Base-by-base conservation (phyloP, 139 green algal species). In the Klebsormidium nitens region DNA sequence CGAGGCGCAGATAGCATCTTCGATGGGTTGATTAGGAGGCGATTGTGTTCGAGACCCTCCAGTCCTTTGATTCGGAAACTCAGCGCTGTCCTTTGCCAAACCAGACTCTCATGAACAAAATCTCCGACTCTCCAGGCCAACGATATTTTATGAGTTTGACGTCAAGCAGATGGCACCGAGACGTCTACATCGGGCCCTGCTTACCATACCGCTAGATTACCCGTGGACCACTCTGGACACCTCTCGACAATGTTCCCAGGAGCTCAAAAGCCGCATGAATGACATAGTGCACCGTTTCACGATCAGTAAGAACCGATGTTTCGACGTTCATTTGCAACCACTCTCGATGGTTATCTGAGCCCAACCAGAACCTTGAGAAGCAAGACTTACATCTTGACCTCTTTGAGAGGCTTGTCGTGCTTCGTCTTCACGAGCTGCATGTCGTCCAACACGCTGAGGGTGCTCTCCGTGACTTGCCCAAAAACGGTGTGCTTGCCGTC, bases 401-500 rank as follows among this genome's bases (percentile, higher is more conserved):
- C 11, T 14, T 50, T 50, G 42, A 50, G 11, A 14, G 42, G 42
- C 42, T 14, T 8, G 11, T 50, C 36, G 36, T 48, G 23, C 19
- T 34, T 36, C 36, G 62, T 48, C 48, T 71, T 32, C 31, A 36
- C 19, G 11, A 50, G 17, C 26, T 63, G 29, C 26, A 95, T 91
- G 3, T 73, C 63, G 26, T 82, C 42, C 29, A 94, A 61, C 37
- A 96, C 71, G 0, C 91, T 80, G 32, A 90, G 55, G 0, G 85
- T 87, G 57, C 19, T 8, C 6, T 64, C 31, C 6, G 64, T 64
- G 48, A 96, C 75, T 48, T 87, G 87, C 39, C 91, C 91, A 76
- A 96, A 95, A 64, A 96, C 92, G 67, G 90, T 96, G 86, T 95
- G 85, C 72, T 91, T 88, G 36, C 81, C 72, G 71, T 93, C 82